A percentile compares a stretch with the other conserved stretches of the same genome.
Conservation (phyloP, 2,329 filamentous ascomycete species). For the Calonectria pauciramosa region DNA sequence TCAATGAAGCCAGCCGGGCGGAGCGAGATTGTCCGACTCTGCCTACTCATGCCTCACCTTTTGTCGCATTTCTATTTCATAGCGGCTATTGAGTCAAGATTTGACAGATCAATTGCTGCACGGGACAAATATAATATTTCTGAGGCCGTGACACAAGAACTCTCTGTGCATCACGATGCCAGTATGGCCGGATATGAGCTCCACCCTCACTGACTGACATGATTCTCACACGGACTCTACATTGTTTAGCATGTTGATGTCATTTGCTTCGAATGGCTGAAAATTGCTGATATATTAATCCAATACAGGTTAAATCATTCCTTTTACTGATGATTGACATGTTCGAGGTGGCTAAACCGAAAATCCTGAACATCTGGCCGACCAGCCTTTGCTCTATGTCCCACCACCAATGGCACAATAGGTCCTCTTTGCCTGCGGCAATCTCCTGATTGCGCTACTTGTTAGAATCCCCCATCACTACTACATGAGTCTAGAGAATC, state of each 20-base stretch:
- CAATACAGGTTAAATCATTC: not conserved
- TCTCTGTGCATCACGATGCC: not conserved
- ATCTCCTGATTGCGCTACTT: not conserved
- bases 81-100: not conserved
- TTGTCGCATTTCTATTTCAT: not conserved
- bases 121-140: not conserved
- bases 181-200: not conserved
- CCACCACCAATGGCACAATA: not conserved
- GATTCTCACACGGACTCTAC: not conserved
- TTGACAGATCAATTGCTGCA: too few species aligned
- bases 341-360: too few species aligned
- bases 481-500: too few species aligned
- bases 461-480: too few species aligned
- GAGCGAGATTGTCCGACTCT: not conserved
- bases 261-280: not conserved
- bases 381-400: not conserved
- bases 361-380: not conserved
- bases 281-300: not conserved
- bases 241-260: too few species aligned
- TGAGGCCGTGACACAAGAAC: not conserved
- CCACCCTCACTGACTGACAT: not conserved
- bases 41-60: not conserved
- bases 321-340: not conserved
- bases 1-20: not conserved
- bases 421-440: not conserved